These are phyloP conservation scores for Zymoseptoria crescenta DNA, from an alignment of 2,329 filamentous ascomycete species.

Conservation along the genomic window DNA sequence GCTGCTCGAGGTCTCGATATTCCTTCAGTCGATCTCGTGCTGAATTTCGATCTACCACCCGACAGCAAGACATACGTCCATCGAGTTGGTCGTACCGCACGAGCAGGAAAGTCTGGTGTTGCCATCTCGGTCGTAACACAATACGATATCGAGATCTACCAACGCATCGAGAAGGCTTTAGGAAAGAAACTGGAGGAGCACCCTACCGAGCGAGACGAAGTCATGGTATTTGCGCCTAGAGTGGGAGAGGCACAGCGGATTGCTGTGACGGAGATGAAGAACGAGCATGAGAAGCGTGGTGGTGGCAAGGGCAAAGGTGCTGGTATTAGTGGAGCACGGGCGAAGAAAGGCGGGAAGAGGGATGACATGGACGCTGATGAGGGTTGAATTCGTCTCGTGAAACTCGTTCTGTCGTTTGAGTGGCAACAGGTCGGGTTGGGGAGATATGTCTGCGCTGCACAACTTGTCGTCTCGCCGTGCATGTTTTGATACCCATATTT, in stretches of 20 bases:
- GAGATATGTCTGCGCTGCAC: neutral
- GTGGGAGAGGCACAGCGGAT: conserved; percentile 78
- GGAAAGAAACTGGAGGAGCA: conserved; percentile 68
- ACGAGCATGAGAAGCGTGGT: conserved; percentile 61
- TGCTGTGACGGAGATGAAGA: conserved; percentile 74
- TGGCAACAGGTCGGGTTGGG: no score
- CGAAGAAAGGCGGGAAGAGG: conserved; percentile 49
- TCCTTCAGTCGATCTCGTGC: conserved; percentile 76
- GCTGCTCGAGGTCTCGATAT: conserved; percentile 89
- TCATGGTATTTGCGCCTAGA: conserved; percentile 68
- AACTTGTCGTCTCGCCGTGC: no score
- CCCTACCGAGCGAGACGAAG: conserved; percentile 67
- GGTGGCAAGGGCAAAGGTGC: conserved; percentile 45
- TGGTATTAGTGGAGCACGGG: conserved; percentile 38
- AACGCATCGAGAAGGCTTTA: conserved; percentile 73
- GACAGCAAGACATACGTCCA: conserved; percentile 90
- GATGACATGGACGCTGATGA: conserved; percentile 72
- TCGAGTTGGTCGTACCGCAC: conserved; percentile 77
- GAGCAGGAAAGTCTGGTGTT: conserved; percentile 75
- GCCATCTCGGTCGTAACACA: conserved; percentile 78
- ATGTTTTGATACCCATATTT: neutral
- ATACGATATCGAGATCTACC: conserved; percentile 75
- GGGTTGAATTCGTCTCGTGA: conserved; percentile 32
- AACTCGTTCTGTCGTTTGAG: neutral
- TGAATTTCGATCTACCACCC: conserved; percentile 77